Percentiles rank a stretch among this genome's conserved stretches.
These are phyloP conservation scores for Yamadazyma triangularis DNA, from an alignment of 1,139 yeast species.

Conservation along the genomic window DNA sequence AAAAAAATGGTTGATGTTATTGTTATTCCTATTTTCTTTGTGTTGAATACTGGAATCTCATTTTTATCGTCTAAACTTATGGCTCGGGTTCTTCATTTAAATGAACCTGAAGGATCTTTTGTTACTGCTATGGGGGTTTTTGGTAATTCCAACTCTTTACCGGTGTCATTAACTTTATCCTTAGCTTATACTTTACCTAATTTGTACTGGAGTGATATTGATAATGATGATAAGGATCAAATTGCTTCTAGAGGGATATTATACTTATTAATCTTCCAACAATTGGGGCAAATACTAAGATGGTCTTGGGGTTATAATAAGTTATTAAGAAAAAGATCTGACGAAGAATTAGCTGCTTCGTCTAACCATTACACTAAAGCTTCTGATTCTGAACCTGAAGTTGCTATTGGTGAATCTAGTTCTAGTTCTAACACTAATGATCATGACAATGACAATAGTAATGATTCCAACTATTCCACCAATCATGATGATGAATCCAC, in stretches of 20 bases:
- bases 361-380: conserved; percentile 18
- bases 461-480: too few species aligned
- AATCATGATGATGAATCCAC: too few species aligned
- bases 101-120: conserved; percentile 65
- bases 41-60: conserved; percentile 60
- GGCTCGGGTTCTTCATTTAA: conserved; percentile 45
- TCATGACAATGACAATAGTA: too few species aligned
- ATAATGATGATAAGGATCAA: conserved; percentile 60
- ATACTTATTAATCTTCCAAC: conserved; percentile 76
- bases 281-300: conserved; percentile 75
- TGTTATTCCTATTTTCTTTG: conserved; percentile 70
- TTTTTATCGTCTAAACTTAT: conserved; percentile 49
- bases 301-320: conserved; percentile 95
- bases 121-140: conserved; percentile 89
- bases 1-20: conserved; percentile 65
- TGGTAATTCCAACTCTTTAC: conserved; percentile 77
- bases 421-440: too few species aligned
- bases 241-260: conserved; percentile 79
- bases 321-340: conserved; percentile 51
- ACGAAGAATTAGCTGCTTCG: conserved; percentile 39
- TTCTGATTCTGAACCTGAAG: conserved; percentile 6
- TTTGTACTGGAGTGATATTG: conserved; percentile 69
- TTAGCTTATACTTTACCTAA: conserved; percentile 71
- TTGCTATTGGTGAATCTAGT: not conserved
- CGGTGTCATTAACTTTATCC: conserved; percentile 71